Evolutionary conservation across 441 rosid species (phyloP), one percentile per base, ranked within the genome.

Genomic region (Aleurites moluccanus): DNA sequence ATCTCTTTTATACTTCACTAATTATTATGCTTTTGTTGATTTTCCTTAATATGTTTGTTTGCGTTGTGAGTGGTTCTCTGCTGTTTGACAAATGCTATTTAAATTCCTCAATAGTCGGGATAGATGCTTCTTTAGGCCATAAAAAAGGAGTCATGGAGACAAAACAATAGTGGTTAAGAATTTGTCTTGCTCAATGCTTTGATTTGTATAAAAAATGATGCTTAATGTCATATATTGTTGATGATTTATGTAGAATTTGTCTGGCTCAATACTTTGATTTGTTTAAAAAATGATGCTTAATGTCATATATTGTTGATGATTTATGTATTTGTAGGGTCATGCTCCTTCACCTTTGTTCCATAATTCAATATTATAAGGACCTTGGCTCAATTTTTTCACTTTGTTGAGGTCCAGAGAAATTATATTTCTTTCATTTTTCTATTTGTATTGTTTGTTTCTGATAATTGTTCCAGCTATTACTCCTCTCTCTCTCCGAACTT

Each of bases 71-170:
- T 27, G 8, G 62, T 20, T 62, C 21, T 33, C 49, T 47, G 30
- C n/a, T 70, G n/a, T 70, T 11, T 56, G 73, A 35, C 45, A 33
- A 69, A 10, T 42, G 33, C 33, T 40, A 52, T 33, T 33, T 52
- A 52, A 4, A n/a, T 8, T n/a, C n/a, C 8, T 42, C 15, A 9
- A 45, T 15, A 0, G 15, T 45, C 11, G 1, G 11, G 49, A 1
- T 53, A n/a, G 59, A 21, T n/a, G 25, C n/a, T 4, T 53, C 27
- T 4, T 53, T 53, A 53, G 59, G 10, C 10, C 59, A 53, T 53
- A n/a, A 53, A 3, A 5, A n/a, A 13, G 9, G 64, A 60, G 38
- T 27, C 20, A 60, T 20, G 10, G 20, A 59, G 30, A 27, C 15
- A 3, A 11, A 57, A 57, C 1, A 0, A 57, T 21, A 21, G 10